Base-by-base conservation (phyloP, 768 basidiomycete genomes). In the Hemileccinum impolitum region DNA sequence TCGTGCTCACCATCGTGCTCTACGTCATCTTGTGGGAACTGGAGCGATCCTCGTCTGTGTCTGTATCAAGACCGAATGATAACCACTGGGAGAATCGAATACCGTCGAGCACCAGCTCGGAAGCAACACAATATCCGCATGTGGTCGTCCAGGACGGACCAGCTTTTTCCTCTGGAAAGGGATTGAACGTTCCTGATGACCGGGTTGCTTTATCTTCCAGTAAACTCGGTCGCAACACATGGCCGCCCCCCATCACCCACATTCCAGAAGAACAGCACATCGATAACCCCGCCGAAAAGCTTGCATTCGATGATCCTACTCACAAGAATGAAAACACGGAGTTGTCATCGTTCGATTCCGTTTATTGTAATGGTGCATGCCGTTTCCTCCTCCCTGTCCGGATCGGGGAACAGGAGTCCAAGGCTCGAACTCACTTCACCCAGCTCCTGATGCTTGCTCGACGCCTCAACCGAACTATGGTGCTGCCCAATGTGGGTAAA, bases 401-500 rank as follows among this genome's bases (percentile, higher is more conserved):
- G 4, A 67, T 82, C 23, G 70, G 70, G 15, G 83, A 82, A 63
- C 80, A 81, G 52, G 81, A 82, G 55, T 79, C 80, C 26, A 80
- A 80, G 52, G 78, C 79, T 1, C 73, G 78, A 17, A 59, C 74
- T 8, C 82, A 84, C 62, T 62, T 85, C n/a, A 57, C 68, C 25
- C 78, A 84, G 54, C 64, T 84, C 48, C 55, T 72, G 1, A 63
- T 66, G 4, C 75, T 84, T n/a, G 77, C 82, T 0, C 60, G 62
- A 43, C 60, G 55, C 6, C 71, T 83, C 25, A 74, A 78, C 54
- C 74, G 82, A 6, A 84, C 76, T 3, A 70, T 84, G 31, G 79
- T 85, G 23, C 70, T 85, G 5, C 83, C 83, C 3, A 79, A 80
- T 50, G 80, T 83, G 4, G 77, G 77, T 7, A 76, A 77, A 49